phyloP scores from a whole-genome alignment of 208 protist genomes.

The Acanthamoeba rhysodes region DNA sequence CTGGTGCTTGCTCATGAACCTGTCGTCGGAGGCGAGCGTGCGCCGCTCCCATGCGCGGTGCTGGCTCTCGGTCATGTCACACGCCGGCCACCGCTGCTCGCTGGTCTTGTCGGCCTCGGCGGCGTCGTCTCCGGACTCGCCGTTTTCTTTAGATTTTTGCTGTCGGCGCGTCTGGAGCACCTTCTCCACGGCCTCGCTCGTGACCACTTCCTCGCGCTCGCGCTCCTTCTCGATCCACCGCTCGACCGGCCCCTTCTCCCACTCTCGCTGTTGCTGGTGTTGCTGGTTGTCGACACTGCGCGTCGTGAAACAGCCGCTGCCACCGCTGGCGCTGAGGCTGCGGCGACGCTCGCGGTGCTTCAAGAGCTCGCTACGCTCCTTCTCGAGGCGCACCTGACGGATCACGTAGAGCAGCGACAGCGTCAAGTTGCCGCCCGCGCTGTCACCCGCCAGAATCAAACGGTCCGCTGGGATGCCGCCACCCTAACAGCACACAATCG shows the following conservation, averaged over 20 bases:
- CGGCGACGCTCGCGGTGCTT: background rate
- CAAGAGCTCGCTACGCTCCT: background rate
- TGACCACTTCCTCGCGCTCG: background rate
- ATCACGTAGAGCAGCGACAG: slow-evolving; percentile 34
- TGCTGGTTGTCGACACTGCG: background rate
- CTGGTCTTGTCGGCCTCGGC: background rate
- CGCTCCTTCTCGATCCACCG: slow-evolving; percentile 21
- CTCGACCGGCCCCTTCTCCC: background rate
- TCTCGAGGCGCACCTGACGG: slow-evolving; percentile 16
- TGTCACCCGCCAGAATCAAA: background rate
- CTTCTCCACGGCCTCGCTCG: background rate
- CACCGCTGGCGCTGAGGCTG: background rate
- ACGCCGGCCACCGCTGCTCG: slow-evolving; percentile 1
- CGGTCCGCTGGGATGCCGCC: slow-evolving; percentile 6
- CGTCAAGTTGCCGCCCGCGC: slow-evolving; percentile 19
- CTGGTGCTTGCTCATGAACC: slow-evolving; percentile 20
- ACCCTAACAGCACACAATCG: background rate
- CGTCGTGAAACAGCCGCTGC: background rate
- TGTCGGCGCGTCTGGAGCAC: background rate
- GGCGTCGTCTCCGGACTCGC: background rate
- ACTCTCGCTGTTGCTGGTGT: background rate
- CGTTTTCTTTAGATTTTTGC: background rate
- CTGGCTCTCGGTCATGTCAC: background rate
- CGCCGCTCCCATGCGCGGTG: slow-evolving; percentile 40
- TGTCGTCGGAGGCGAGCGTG: slow-evolving; percentile 6